Base-by-base conservation (phyloP, 352 stramenopile genomes). In the Globisporangium recalcitrans region DNA sequence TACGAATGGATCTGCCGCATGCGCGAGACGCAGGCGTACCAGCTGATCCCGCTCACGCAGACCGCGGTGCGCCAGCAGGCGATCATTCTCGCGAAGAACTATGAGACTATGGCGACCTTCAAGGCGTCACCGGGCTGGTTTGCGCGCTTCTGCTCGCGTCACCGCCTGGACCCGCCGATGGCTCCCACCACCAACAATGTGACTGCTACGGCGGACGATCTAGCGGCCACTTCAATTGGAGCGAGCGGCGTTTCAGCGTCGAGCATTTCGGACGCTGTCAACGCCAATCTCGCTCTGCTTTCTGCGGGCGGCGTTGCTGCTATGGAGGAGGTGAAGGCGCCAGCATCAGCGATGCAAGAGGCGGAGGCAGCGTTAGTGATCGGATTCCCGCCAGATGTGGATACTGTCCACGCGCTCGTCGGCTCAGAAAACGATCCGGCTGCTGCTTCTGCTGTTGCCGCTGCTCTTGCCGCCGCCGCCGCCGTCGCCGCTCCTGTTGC, bases 81-180 rank as follows among this genome's bases (percentile, higher is more conserved):
- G 38, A 91, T 95, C 58, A 56, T 91, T 1, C 59, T 95, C 16
- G 79, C 85, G 21, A 92, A 92, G 62, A 93, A 93, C 52, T 93
- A 93, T 67, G 81, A 93, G 27, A 75, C 71, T 34, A 93, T 95
- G 85, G 69, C 69, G 46, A 90, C 78, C 31, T 94, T 95, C 67
- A 93, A 95, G 70, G 87, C 87, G 4, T 93, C 87, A 6, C 83
- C 85, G 0, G 86, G 87, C 27, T 95, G 87, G 87, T 95, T 94
- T 62, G 81, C 85, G 60, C 85, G 87, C 62, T 95, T 94, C 65
- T 95, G 87, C 70, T 91, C 86, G 56, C 82, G 86, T 26, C 85
- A 95, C 58, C 80, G 80, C 52, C 69, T 95, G 24, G 83, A 93
- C 54, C 82, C 85, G 29, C 78, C 82, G 22, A 75, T 85, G 38